Percentiles rank a stretch among this genome's conserved stretches.
Conservation (phyloP, 345 rosid species). For the Sonneratia alba region DNA sequence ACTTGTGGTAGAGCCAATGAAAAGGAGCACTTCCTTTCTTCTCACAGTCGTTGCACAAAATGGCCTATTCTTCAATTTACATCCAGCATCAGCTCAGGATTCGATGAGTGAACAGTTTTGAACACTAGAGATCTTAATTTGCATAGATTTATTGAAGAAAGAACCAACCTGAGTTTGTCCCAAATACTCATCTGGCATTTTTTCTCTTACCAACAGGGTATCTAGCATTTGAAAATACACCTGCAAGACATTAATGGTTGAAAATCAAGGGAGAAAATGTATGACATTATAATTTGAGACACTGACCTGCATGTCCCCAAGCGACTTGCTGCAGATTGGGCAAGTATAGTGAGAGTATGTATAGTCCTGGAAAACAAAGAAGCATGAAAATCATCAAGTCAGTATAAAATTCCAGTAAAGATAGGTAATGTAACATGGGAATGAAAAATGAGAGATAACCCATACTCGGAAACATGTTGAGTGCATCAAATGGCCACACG, state of each 20-base stretch:
- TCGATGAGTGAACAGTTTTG: not conserved
- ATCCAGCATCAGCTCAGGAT: not conserved
- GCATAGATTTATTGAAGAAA: not conserved
- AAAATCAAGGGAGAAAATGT: not conserved
- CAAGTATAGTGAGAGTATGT: slow-evolving; percentile 63
- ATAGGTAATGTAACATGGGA: not conserved
- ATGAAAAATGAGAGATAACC: not conserved
- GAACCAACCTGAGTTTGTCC: slow-evolving; percentile 55
- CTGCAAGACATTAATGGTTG: slow-evolving; percentile 18
- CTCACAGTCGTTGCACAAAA: slow-evolving; percentile 24
- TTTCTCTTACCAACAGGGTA: slow-evolving; percentile 56
- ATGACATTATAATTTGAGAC: not conserved
- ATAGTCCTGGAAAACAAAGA: slow-evolving; percentile 46
- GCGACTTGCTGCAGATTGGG: slow-evolving; percentile 80
- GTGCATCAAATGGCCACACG: slow-evolving; percentile 88
- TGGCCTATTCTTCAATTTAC: slow-evolving; percentile 5
- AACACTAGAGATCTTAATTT: not conserved
- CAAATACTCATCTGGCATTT: slow-evolving; percentile 52
- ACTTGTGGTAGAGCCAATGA: slow-evolving; percentile 22
- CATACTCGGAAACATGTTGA: slow-evolving; percentile 69
- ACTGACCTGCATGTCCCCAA: slow-evolving; percentile 87
- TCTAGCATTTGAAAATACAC: slow-evolving; percentile 77
- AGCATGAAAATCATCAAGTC: slow-evolving; percentile 9
- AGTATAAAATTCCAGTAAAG: not conserved
- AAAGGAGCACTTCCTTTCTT: slow-evolving; percentile 18